Evolutionary conservation across 2,329 filamentous ascomycete species (phyloP).

Genomic region (Colletotrichum tropicale): DNA sequence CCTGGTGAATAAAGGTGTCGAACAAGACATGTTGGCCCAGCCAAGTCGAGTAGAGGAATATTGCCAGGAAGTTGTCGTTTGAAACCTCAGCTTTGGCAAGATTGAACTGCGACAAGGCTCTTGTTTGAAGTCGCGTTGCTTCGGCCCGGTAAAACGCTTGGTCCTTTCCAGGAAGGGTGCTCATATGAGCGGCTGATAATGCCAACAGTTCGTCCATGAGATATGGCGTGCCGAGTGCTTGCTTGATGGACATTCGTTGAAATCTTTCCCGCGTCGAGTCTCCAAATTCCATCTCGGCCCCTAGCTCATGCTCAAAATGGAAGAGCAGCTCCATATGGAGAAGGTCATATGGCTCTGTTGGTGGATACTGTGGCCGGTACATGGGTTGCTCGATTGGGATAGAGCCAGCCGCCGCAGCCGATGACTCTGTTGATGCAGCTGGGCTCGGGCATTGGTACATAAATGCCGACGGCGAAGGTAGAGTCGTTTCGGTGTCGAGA

Average conservation of each 20-base stretch:
- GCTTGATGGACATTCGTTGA: background rate
- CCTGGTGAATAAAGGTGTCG: constrained; percentile 33
- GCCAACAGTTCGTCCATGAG: constrained; percentile 53
- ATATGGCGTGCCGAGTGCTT: constrained; percentile 38
- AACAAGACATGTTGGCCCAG: constrained; percentile 53
- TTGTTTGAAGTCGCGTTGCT: constrained; percentile 49
- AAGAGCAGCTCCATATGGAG: background rate
- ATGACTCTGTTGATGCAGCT: background rate
- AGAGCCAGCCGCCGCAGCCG: background rate
- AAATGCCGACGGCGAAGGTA: background rate
- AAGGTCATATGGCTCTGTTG: background rate
- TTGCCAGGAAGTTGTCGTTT: constrained; percentile 38
- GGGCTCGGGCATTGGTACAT: background rate
- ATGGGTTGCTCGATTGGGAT: background rate
- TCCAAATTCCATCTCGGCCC: background rate
- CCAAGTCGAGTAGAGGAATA: constrained; percentile 49
- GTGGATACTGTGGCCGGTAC: background rate
- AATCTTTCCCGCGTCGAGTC: background rate
- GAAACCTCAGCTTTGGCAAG: constrained; percentile 26
- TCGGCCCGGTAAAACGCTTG: constrained; percentile 35
- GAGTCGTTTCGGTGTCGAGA: background rate
- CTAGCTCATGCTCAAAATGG: background rate
- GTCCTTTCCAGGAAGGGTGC: constrained; percentile 28
- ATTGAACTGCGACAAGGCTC: constrained; percentile 44
- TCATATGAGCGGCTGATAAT: constrained; percentile 46